Conservation (phyloP, 345 rosid species). For the Eutrema japonicum region DNA sequence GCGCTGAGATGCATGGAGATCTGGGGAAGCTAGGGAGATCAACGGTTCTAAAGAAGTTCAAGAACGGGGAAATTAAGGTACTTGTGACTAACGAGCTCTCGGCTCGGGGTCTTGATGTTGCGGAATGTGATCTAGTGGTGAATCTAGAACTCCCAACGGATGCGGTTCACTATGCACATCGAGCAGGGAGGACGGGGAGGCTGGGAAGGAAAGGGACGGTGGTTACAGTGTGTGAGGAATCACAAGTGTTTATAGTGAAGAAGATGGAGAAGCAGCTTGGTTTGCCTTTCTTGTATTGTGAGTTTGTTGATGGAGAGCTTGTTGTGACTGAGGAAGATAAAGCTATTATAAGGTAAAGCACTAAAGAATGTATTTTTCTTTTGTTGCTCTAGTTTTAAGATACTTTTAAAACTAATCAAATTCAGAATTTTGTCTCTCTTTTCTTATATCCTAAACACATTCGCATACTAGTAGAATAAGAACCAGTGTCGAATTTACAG, state of each 20-base stretch:
- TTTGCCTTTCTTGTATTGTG: constrained; percentile 65
- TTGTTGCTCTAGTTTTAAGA: constrained; percentile 5
- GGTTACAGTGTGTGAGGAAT: constrained; percentile 81
- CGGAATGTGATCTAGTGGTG: constrained; percentile 90
- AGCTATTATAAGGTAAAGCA: constrained; percentile 41
- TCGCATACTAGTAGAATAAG: background rate
- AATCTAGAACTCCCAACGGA: constrained; percentile 86
- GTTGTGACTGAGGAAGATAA: constrained; percentile 58
- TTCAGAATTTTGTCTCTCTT: background rate
- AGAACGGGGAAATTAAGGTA: constrained; percentile 80
- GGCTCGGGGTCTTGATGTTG: constrained; percentile 89
- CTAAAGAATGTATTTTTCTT: background rate
- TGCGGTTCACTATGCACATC: constrained; percentile 81
- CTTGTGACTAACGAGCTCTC: constrained; percentile 92
- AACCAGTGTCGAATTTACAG: background rate
- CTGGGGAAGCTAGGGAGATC: constrained; percentile 96
- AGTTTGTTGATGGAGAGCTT: constrained; percentile 84
- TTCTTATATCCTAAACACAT: background rate
- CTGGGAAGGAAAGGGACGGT: constrained; percentile 90
- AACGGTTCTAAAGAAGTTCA: constrained; percentile 77
- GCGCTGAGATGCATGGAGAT: constrained; percentile 88
- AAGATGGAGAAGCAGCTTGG: constrained; percentile 90
- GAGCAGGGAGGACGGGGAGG: constrained; percentile 89
- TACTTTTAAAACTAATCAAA: constrained; percentile 3
- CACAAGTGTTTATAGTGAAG: constrained; percentile 82